These are phyloP conservation scores for Aspergillus jensenii DNA, from an alignment of 2,329 filamentous ascomycete species.

Conservation along the genomic window DNA sequence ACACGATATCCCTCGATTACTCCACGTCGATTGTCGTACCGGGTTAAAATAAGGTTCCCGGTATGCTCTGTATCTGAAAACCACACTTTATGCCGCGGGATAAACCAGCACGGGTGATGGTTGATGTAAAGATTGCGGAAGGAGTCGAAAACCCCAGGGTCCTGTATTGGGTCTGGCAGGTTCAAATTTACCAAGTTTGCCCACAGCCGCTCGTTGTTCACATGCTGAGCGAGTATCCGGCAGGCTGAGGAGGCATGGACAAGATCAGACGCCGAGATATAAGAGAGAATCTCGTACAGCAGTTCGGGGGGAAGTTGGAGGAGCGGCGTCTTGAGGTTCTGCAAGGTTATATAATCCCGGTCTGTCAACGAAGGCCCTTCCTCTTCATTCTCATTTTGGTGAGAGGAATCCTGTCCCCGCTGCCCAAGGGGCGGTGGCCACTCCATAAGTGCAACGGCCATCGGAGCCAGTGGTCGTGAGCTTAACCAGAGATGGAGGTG, in stretches of 20 bases:
- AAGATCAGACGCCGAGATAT: slow-evolving; percentile 66
- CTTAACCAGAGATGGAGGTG: not conserved
- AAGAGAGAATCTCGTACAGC: slow-evolving; percentile 67
- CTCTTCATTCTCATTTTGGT: not conserved
- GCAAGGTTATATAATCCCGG: not conserved
- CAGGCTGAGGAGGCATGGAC: slow-evolving; percentile 61
- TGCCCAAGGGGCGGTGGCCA: slow-evolving; percentile 12
- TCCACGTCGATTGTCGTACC: slow-evolving; percentile 70
- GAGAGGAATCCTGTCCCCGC: slow-evolving; percentile 3
- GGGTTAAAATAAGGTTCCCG: slow-evolving; percentile 73
- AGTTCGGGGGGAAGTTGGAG: slow-evolving; percentile 69
- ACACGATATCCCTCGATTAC: slow-evolving; percentile 81
- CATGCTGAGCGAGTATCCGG: slow-evolving; percentile 58
- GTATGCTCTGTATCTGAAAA: slow-evolving; percentile 72
- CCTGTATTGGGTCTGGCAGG: slow-evolving; percentile 58
- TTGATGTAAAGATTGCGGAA: slow-evolving; percentile 72
- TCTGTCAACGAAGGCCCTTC: slow-evolving; percentile 1
- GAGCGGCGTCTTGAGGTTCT: slow-evolving; percentile 19
- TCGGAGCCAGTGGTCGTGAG: not conserved
- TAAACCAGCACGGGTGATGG: slow-evolving; percentile 82
- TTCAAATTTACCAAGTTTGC: slow-evolving; percentile 66
- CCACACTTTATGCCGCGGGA: slow-evolving; percentile 79
- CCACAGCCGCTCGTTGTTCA: slow-evolving; percentile 70
- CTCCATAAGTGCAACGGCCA: slow-evolving; percentile 12
- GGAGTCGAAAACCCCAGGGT: slow-evolving; percentile 59